Percentiles rank a stretch among this genome's conserved stretches.
Conservation (phyloP, 345 rosid species). For the Syzygium aqueum region DNA sequence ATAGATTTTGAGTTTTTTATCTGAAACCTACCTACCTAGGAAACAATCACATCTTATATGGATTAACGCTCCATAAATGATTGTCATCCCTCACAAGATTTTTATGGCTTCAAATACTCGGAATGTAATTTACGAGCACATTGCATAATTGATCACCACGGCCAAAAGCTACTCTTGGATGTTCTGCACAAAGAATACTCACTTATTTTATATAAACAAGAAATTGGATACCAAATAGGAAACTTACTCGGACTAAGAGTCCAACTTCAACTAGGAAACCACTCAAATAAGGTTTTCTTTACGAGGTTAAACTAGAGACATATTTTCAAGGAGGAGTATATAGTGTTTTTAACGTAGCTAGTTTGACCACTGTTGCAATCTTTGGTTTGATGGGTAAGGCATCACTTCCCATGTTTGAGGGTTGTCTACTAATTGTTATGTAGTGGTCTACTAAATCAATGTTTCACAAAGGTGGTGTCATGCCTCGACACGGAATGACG, state of each 20-base stretch:
- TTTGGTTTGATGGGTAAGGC: constrained; percentile 79
- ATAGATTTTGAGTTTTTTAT: background rate
- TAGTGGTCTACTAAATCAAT: background rate
- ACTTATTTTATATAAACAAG: too few relatives aligned
- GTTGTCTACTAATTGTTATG: background rate
- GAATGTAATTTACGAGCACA: background rate
- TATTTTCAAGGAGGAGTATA: constrained; percentile 30
- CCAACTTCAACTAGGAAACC: background rate
- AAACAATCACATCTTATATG: background rate
- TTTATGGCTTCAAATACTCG: background rate
- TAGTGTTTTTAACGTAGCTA: constrained; percentile 70
- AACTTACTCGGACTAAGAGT: background rate
- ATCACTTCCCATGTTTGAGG: background rate
- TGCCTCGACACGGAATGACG: too few relatives aligned
- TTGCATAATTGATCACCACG: background rate
- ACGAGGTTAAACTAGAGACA: rapidly evolving
- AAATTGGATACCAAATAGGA: background rate
- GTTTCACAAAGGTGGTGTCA: background rate
- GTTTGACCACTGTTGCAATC: constrained; percentile 78
- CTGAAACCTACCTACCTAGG: rapidly evolving
- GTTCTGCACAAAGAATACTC: too few relatives aligned
- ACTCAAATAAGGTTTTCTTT: background rate
- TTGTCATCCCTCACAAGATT: background rate
- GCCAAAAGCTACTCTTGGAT: background rate
- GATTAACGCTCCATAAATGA: background rate